A percentile compares a stretch with the other conserved stretches of the same genome.
Evolutionary conservation across 2,329 filamentous ascomycete genomes (phyloP).

Genomic region (Fusarium tjaetaba): DNA sequence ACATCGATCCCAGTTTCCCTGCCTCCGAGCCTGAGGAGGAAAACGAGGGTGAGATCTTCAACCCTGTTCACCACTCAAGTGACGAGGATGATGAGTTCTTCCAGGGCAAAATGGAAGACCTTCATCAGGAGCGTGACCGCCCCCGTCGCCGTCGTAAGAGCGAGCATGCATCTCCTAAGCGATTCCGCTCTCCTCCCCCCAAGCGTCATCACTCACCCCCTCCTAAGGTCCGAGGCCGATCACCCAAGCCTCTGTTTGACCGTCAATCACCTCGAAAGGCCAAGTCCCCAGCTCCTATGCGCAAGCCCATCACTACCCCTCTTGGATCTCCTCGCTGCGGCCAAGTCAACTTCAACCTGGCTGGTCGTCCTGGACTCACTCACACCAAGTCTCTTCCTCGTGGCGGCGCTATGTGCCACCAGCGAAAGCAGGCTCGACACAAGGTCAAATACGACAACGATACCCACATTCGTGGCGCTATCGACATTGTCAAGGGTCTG

Average conservation of each 20-base stretch:
- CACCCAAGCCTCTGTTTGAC: slow-evolving; percentile 66
- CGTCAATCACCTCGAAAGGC: slow-evolving; percentile 75
- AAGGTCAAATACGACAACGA: slow-evolving; percentile 53
- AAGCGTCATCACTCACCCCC: slow-evolving; percentile 51
- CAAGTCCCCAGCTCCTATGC: slow-evolving; percentile 79
- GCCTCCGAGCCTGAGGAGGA: slow-evolving; percentile 92
- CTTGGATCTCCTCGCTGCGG: slow-evolving; percentile 54
- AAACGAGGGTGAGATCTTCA: slow-evolving; percentile 76
- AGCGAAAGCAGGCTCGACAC: slow-evolving; percentile 57
- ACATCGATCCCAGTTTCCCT: slow-evolving; percentile 97
- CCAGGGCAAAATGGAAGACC: slow-evolving; percentile 75
- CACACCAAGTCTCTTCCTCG: slow-evolving; percentile 90
- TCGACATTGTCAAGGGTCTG: slow-evolving; percentile 96
- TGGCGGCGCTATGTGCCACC: slow-evolving; percentile 75
- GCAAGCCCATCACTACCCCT: slow-evolving; percentile 53
- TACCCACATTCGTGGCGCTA: slow-evolving; percentile 85
- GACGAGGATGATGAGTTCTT: slow-evolving; percentile 75
- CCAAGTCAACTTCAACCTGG: slow-evolving; percentile 51
- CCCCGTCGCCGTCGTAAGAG: slow-evolving; percentile 61
- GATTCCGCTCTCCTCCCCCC: slow-evolving; percentile 56
- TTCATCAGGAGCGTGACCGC: slow-evolving; percentile 67
- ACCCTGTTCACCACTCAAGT: slow-evolving; percentile 67
- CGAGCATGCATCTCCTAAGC: slow-evolving; percentile 55
- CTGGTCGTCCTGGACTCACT: slow-evolving; percentile 72
- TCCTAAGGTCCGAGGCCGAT: slow-evolving; percentile 60